A percentile compares a stretch with the other conserved stretches of the same genome.
These are phyloP conservation scores for Neonectria hederae DNA, from an alignment of 2,329 filamentous ascomycete species.

Conservation along the genomic window DNA sequence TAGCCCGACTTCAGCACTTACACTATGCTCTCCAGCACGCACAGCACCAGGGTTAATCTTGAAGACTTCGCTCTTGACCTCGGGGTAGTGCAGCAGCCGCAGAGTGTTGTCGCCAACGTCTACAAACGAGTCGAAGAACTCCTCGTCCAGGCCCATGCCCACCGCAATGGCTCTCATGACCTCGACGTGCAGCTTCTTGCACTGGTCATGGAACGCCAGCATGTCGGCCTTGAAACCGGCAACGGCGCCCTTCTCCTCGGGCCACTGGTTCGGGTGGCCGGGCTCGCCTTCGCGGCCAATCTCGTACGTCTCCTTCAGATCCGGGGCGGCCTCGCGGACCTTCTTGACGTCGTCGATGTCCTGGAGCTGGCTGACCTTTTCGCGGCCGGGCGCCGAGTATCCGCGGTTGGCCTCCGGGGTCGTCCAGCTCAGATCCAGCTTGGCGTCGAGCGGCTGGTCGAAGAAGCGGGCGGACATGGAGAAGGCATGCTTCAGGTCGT, in stretches of 20 bases:
- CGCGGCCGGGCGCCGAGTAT: conserved; percentile 74
- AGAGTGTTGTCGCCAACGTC: conserved; percentile 76
- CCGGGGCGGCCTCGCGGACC: conserved; percentile 66
- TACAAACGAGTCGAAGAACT: conserved; percentile 81
- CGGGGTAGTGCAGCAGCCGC: conserved; percentile 80
- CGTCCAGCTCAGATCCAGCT: conserved; percentile 75
- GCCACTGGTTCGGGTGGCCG: conserved; percentile 82
- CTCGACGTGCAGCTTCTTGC: conserved; percentile 77
- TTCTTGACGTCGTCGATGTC: conserved; percentile 66
- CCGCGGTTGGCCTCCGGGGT: conserved; percentile 78
- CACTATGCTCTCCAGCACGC: conserved; percentile 79
- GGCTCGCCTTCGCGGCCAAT: conserved; percentile 69
- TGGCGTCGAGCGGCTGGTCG: conserved; percentile 66
- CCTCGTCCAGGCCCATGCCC: conserved; percentile 76
- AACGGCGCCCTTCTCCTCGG: conserved; percentile 49
- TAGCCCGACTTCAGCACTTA: conserved; percentile 33
- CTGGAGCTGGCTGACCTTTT: conserved; percentile 71
- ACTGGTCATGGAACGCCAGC: conserved; percentile 77
- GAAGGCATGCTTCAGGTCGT: conserved; percentile 71
- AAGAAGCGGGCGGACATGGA: conserved; percentile 77
- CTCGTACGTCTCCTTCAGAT: conserved; percentile 73
- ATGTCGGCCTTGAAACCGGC: conserved; percentile 75
- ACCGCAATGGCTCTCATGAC: conserved; percentile 87
- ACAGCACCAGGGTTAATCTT: conserved; percentile 73
- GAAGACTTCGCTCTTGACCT: conserved; percentile 73